Conservation (phyloP, 495 filamentous ascomycete genomes). For the Lasiosphaeria hispida region DNA sequence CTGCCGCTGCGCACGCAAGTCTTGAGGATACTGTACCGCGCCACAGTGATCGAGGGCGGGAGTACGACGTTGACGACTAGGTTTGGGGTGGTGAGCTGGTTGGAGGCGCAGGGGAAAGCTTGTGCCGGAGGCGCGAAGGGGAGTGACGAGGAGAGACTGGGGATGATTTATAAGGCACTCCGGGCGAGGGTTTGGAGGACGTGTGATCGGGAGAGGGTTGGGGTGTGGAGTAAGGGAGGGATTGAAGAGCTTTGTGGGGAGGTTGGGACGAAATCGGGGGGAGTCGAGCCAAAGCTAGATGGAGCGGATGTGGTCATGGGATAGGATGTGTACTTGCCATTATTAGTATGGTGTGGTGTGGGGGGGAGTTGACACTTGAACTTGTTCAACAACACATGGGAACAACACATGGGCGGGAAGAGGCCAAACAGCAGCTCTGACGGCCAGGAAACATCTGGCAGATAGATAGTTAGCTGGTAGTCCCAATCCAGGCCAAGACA, state of each 20-base stretch:
- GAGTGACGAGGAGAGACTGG: slow-evolving; percentile 14
- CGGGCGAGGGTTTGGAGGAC: slow-evolving; percentile 62
- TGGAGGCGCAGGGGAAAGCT: slow-evolving; percentile 54
- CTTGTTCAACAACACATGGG: no score
- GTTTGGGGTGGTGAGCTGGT: slow-evolving; percentile 78
- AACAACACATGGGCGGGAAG: no score
- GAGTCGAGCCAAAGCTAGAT: not conserved
- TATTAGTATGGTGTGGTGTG: no score
- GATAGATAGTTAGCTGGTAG: no score
- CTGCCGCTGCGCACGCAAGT: slow-evolving; percentile 63
- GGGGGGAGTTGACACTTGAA: no score
- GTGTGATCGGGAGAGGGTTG: slow-evolving; percentile 64
- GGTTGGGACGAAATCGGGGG: no score
- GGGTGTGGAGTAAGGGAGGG: slow-evolving; percentile 62
- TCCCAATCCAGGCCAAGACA: no score
- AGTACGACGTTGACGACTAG: slow-evolving; percentile 84
- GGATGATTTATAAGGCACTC: slow-evolving; percentile 53
- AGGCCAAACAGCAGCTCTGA: no score
- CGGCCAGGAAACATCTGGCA: no score
- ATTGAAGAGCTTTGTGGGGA: not conserved
- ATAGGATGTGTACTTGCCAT: no score
- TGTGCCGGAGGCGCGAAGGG: slow-evolving; percentile 42
- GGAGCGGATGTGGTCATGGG: not conserved
- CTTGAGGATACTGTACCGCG: slow-evolving; percentile 68
- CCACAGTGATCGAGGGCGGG: slow-evolving; percentile 69